Percentiles rank a stretch among this genome's conserved stretches.
phyloP scores from a whole-genome alignment of 306 rosid genomes.

The Fragaria nilgerrensis region DNA sequence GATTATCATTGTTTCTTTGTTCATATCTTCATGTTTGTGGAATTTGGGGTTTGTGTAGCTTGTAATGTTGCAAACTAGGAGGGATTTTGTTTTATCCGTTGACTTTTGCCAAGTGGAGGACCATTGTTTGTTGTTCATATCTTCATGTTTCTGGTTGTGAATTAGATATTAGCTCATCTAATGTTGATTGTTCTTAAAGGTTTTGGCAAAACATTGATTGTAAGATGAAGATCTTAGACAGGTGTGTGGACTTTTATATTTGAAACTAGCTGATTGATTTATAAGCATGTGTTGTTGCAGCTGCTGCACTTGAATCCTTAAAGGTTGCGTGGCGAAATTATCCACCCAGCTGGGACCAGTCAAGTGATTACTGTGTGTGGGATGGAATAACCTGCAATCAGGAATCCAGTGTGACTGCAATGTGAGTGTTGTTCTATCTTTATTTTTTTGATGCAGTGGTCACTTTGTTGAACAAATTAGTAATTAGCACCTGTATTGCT shows the following conservation, averaged over 20 bases:
- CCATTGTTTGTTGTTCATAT: background rate
- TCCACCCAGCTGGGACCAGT: constrained; percentile 84
- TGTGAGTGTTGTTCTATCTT: constrained; percentile 43
- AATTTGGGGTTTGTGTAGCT: background rate
- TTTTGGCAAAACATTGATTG: background rate
- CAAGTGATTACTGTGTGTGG: constrained; percentile 90
- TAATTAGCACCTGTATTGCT: background rate
- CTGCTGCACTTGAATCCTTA: constrained; percentile 52
- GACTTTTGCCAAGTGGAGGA: background rate
- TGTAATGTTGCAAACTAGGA: background rate
- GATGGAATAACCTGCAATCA: constrained; percentile 78
- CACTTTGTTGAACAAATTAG: background rate
- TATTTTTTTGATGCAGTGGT: background rate
- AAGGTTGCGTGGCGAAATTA: constrained; percentile 53
- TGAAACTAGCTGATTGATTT: background rate
- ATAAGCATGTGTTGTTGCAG: constrained; percentile 40
- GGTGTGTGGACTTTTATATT: background rate
- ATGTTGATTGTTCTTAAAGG: background rate
- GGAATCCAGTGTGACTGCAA: constrained; percentile 70
- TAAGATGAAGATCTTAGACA: background rate
- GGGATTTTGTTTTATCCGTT: background rate
- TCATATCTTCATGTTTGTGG: background rate
- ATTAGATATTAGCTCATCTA: background rate
- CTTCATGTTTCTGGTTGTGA: background rate
- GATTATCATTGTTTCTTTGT: background rate